These are phyloP conservation scores for Fusarium chaquense DNA, from an alignment of 2,329 filamentous ascomycete genomes.

Conservation along the genomic window DNA sequence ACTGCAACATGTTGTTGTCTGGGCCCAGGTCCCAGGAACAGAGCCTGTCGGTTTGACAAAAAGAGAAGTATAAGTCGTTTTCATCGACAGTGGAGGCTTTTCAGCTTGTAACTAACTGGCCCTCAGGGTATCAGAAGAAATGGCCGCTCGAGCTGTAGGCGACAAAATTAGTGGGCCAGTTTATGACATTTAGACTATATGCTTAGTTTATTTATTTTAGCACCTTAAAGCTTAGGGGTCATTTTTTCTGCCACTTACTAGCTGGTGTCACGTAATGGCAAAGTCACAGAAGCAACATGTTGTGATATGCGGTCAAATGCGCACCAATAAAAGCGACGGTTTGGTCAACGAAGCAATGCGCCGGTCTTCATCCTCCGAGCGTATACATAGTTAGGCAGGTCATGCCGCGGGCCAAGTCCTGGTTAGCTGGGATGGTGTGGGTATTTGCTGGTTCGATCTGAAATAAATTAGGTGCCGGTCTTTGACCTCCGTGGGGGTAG, in stretches of 20 bases:
- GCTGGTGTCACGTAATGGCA: slow-evolving; percentile 11
- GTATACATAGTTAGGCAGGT: slow-evolving; percentile 30
- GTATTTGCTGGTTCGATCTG: slow-evolving; percentile 20
- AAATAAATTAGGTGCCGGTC: slow-evolving; percentile 33
- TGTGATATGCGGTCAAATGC: slow-evolving; percentile 41
- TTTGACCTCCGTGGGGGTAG: slow-evolving; percentile 49
- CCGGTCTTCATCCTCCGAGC: slow-evolving; percentile 37
- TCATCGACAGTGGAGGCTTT: slow-evolving; percentile 17
- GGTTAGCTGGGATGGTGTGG: slow-evolving; percentile 24
- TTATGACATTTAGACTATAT: no score
- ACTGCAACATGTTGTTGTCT: slow-evolving; percentile 24
- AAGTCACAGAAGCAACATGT: slow-evolving; percentile 28
- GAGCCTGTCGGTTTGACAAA: slow-evolving; percentile 8
- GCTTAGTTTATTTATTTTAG: no score
- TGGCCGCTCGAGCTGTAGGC: no score
- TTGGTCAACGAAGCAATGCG: slow-evolving; percentile 41
- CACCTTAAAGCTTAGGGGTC: no score
- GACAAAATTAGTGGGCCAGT: no score
- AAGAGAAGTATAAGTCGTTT: slow-evolving; percentile 16
- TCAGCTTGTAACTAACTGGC: slow-evolving; percentile 7
- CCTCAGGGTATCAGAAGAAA: no score
- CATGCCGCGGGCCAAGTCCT: slow-evolving; percentile 24
- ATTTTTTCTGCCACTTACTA: no score
- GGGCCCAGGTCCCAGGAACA: slow-evolving; percentile 5
- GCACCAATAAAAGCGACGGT: slow-evolving; percentile 45